Evolutionary conservation across 1,284 basidiomycete genomes (phyloP).

Genomic region (Erythrobasidium hasegawianum): DNA sequence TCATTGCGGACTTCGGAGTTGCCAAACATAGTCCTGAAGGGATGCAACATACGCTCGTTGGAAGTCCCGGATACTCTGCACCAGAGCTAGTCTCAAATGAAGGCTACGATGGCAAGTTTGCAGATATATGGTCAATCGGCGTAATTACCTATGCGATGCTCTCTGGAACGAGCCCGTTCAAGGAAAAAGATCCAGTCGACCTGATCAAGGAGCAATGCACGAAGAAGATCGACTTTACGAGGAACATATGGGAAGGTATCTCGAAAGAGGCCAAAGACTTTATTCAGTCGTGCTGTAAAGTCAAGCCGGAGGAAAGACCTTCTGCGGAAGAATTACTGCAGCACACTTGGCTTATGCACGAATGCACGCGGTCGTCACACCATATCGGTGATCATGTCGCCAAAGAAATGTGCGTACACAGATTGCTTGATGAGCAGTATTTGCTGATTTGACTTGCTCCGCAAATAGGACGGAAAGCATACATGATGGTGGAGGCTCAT

Average conservation of each 20-base stretch:
- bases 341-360: conserved; percentile 51
- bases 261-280: conserved; percentile 80
- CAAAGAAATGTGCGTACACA: neutral
- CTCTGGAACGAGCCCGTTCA: conserved; percentile 16
- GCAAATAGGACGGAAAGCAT: too few relatives aligned
- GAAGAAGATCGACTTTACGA: conserved; percentile 68
- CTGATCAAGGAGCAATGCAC: conserved; percentile 11
- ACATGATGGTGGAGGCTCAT: too few relatives aligned
- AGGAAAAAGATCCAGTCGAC: conserved; percentile 1
- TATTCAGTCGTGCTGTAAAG: conserved; percentile 67
- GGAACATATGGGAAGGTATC: conserved; percentile 67
- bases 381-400: conserved; percentile 5
- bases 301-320: conserved; percentile 67
- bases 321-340: conserved; percentile 68
- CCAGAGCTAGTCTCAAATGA: conserved; percentile 19
- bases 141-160: conserved; percentile 74
- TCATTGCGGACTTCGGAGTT: conserved; percentile 59
- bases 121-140: conserved; percentile 51
- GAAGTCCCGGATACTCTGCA: conserved; percentile 26
- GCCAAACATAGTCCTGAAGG: conserved; percentile 14
- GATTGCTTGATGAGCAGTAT: too few relatives aligned
- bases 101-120: conserved; percentile 17
- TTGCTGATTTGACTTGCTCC: too few relatives aligned
- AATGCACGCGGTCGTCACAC: conserved; percentile 7
- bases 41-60: conserved; percentile 20